Evolutionary conservation across 2,329 filamentous ascomycete genomes (phyloP).

Genomic region (Penicillium paneum): DNA sequence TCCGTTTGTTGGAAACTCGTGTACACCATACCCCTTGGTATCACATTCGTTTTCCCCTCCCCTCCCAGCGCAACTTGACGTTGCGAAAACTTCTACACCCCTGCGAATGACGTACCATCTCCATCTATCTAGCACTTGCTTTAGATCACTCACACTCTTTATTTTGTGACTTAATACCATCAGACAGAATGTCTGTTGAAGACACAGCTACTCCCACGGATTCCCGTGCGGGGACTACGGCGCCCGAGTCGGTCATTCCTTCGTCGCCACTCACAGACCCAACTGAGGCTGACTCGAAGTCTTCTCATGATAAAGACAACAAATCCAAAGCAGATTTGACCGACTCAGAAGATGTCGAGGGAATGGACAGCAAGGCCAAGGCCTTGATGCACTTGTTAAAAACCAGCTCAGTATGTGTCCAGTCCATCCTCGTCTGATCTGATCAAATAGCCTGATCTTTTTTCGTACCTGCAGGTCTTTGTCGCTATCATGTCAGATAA

Average conservation of each 20-base stretch:
- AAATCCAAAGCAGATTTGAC: slow-evolving; percentile 24
- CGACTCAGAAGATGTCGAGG: slow-evolving; percentile 33
- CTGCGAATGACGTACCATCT: slow-evolving; percentile 2
- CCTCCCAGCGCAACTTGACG: background rate
- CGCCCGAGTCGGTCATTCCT: slow-evolving; percentile 30
- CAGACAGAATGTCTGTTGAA: slow-evolving; percentile 25
- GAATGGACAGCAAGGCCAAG: slow-evolving; percentile 44
- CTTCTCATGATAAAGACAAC: slow-evolving; percentile 10
- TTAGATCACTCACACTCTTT: background rate
- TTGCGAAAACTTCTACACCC: background rate
- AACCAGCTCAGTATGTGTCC: slow-evolving; percentile 41
- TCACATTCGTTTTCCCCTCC: background rate
- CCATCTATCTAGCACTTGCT: background rate
- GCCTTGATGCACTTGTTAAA: slow-evolving; percentile 47
- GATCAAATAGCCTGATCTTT: background rate
- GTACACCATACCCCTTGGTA: background rate
- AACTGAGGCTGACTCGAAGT: slow-evolving; percentile 13
- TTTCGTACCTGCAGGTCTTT: slow-evolving; percentile 37
- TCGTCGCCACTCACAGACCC: slow-evolving; percentile 29
- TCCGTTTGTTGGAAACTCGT: background rate
- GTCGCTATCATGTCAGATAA: slow-evolving; percentile 51
- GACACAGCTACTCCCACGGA: slow-evolving; percentile 27
- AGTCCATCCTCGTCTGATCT: background rate
- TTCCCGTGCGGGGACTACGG: slow-evolving; percentile 24
- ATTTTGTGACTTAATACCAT: background rate